phyloP scores from a whole-genome alignment of 352 stramenopile species.

The Peronospora farinosa region DNA sequence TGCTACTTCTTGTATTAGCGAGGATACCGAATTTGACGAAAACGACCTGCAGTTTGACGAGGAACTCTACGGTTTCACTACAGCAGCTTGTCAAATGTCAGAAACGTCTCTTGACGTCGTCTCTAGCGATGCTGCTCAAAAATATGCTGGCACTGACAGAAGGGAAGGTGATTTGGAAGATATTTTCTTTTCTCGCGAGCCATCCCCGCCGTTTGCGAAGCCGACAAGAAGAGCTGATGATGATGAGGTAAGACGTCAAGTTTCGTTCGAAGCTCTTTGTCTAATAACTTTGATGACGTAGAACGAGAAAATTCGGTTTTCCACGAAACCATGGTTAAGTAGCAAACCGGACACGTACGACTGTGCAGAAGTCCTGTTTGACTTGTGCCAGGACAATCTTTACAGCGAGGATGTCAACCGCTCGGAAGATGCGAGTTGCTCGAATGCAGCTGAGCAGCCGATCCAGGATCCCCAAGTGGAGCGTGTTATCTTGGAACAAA shows the following conservation, averaged over 20 bases:
- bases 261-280: neutral
- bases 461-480: neutral
- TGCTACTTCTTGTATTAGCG: neutral
- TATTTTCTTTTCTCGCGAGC: slow-evolving; percentile 23
- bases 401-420: neutral
- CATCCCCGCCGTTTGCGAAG: neutral
- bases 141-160: neutral
- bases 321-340: slow-evolving; percentile 23
- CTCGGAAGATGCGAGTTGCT: neutral
- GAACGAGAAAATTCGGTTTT: neutral
- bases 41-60: neutral
- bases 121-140: neutral
- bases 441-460: neutral
- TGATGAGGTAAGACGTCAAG: slow-evolving; percentile 9
- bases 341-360: slow-evolving; percentile 31
- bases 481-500: neutral
- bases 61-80: neutral
- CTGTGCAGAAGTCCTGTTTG: slow-evolving; percentile 16
- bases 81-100: neutral
- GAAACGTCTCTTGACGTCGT: slow-evolving; percentile 2
- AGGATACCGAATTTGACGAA: neutral
- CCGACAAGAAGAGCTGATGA: neutral
- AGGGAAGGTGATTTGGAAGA: slow-evolving; percentile 11
- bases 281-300: neutral
- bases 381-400: slow-evolving; percentile 9